Evolutionary conservation across 192 early-diverging fungal species (phyloP), one percentile per base, ranked within the genome.

Genomic region (Piromyces sp.): DNA sequence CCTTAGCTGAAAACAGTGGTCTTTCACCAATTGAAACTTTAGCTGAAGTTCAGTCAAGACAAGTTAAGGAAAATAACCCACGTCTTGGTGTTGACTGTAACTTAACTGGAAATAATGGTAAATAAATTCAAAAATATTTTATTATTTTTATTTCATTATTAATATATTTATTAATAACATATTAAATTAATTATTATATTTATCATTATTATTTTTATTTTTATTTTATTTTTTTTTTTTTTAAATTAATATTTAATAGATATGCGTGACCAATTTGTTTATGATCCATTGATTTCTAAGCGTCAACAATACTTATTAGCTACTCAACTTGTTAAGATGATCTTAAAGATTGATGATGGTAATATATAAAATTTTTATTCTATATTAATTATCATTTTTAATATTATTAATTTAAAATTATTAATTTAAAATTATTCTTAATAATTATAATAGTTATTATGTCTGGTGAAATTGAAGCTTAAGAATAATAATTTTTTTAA

Each of bases 281-380:
- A 96, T 89, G 98, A 99, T 88, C 98, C 98, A 38, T 90, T 99
- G 84, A 97, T 99, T 82, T 98, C 96, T 78, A 99, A 99, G 93
- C 95, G 97, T 78, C 96, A 97, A 85, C 98, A 99, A 89, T 96
- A 95, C 86, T 86, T 97, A 83, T 90, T 99, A 80, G 97, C 97
- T 22, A 99, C 97, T 30, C 97, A 99, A 90, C 89, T 99, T 80
- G 97, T 99, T 83, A 98, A 98, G 88, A 97, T 98, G 94, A 96
- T 98, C 83, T 92, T 98, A 78, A 99, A 98, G 87, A 95, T 97
- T 83, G 95, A 96, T 86, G 95, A 96, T 89, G 94, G 83, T 84
- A 84, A 51, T 82, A 30, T 26, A 4, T 80, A 79, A 22, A 5
- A 84, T 15, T 80, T 15, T 22, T 31, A 13, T 15, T 31, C 3